Evolutionary conservation across 768 basidiomycete genomes (phyloP), one percentile per base, ranked within the genome.

Genomic region (Pleurotus salmoneostramineus): DNA sequence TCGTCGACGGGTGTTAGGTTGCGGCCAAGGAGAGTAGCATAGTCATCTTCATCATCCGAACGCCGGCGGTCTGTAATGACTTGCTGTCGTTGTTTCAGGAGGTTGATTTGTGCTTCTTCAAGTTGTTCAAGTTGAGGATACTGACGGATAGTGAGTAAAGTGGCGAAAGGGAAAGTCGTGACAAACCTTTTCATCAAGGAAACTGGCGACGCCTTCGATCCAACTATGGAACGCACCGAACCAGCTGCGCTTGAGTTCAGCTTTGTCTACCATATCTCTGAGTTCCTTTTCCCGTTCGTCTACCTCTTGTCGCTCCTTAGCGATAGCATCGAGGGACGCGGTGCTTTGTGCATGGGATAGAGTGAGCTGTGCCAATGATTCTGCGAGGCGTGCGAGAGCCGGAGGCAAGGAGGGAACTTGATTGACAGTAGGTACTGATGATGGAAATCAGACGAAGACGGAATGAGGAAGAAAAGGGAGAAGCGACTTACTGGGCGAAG

Each of bases 101-200:
- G 76, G 0, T 86, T 88, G 7, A 87, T 56, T 61, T 91, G 77
- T 60, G 92, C 89, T 14, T 85, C 80, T 66, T 94, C 93, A 6
- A 93, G 76, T 60, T 81, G 84, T 68, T 94, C 93, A 10, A 95
- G 77, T 36, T 75, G 72, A 5, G 92, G 92, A 63, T 84, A 93
- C 93, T 95, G 46, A n/a, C 5, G 21, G 50, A 58, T 59, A 67
- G 60, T 46, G 15, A 51, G 17, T 17, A 21, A 11, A n/a, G 10
- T 2, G 21, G n/a, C 11, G 15, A 33, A n/a, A 21, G 31, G 56
- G 48, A 4, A 61, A 54, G 5, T 15, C n/a, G 27, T 44, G 14
- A 49, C 48, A 59, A 15, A 90, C 92, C 84, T 95, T 95, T 72
- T 91, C 89, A 64, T 95, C 93, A 15, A 95, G 74, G 69, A 95